Evolutionary conservation across 352 stramenopile genomes (phyloP).

Genomic region (Globisporangium cederbergense): DNA sequence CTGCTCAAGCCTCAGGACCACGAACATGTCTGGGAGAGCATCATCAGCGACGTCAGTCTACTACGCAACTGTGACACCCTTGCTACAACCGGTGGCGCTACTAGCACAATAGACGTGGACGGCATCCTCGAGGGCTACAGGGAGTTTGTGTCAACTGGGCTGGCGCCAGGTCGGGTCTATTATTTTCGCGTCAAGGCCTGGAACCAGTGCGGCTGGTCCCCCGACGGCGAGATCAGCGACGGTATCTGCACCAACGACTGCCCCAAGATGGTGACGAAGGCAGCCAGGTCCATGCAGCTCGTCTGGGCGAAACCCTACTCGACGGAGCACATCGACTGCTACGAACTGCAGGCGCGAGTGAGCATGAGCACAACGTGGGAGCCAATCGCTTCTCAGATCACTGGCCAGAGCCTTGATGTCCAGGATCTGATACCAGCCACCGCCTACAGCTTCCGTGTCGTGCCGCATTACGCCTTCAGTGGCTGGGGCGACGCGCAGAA

Average conservation of each 20-base stretch:
- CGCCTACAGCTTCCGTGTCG: slow-evolving; percentile 46
- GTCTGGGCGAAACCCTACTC: slow-evolving; percentile 56
- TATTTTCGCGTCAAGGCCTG: slow-evolving; percentile 42
- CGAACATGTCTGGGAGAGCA: slow-evolving; percentile 30
- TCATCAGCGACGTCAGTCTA: slow-evolving; percentile 24
- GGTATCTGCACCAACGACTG: slow-evolving; percentile 54
- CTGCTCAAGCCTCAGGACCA: slow-evolving; percentile 33
- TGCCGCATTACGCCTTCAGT: slow-evolving; percentile 34
- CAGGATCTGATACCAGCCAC: slow-evolving; percentile 33
- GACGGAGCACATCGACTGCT: slow-evolving; percentile 41
- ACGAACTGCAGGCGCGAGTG: slow-evolving; percentile 36
- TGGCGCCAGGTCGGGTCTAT: slow-evolving; percentile 44
- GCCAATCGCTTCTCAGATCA: slow-evolving; percentile 16
- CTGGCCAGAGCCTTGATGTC: slow-evolving; percentile 25
- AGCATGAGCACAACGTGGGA: slow-evolving; percentile 42
- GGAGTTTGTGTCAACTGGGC: slow-evolving; percentile 27
- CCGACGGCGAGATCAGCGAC: slow-evolving; percentile 42
- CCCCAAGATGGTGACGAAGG: slow-evolving; percentile 33
- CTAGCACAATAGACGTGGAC: not conserved
- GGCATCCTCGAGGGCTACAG: slow-evolving; percentile 18
- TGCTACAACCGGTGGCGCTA: not conserved
- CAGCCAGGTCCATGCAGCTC: slow-evolving; percentile 29
- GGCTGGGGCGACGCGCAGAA: slow-evolving; percentile 33
- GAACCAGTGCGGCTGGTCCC: slow-evolving; percentile 50
- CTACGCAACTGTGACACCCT: slow-evolving; percentile 25